A percentile compares a stretch with the other conserved stretches of the same genome.
Conservation (phyloP, 2,329 filamentous ascomycete genomes). For the Exophiala lecanii-corni region DNA sequence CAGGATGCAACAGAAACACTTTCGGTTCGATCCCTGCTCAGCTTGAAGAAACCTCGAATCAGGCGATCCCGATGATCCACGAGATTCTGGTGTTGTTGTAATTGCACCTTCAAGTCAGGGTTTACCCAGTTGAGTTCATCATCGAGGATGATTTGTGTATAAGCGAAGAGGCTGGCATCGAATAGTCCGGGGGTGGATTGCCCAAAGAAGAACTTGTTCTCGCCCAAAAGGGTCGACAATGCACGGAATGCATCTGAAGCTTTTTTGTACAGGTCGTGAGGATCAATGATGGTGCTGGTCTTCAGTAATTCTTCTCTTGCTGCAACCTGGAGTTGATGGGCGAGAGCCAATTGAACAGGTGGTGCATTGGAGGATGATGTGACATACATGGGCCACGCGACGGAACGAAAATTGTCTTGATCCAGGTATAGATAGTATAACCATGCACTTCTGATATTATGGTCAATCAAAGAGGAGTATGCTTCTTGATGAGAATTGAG, state of each 20-base stretch:
- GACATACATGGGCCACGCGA: slow-evolving; percentile 71
- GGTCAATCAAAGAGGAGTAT: slow-evolving; percentile 72
- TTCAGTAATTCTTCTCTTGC: slow-evolving; percentile 71
- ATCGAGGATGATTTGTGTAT: slow-evolving; percentile 74
- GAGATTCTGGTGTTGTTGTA: slow-evolving; percentile 58
- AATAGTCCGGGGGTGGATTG: slow-evolving; percentile 62
- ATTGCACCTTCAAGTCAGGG: slow-evolving; percentile 51
- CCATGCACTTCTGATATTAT: slow-evolving; percentile 79
- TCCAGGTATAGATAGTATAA: slow-evolving; percentile 79
- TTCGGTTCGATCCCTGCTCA: slow-evolving; percentile 3
- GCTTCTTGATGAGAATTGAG: slow-evolving; percentile 61
- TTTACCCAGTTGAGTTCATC: slow-evolving; percentile 56
- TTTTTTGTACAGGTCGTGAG: slow-evolving; percentile 54
- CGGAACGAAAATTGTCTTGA: slow-evolving; percentile 56
- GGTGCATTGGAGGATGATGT: slow-evolving; percentile 54
- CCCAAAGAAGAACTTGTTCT: slow-evolving; percentile 59
- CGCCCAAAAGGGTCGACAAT: slow-evolving; percentile 55
- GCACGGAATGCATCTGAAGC: slow-evolving; percentile 60
- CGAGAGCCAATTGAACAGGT: slow-evolving; percentile 60
- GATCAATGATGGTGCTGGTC: slow-evolving; percentile 50
- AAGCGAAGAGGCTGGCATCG: slow-evolving; percentile 85
- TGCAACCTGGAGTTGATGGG: slow-evolving; percentile 64
- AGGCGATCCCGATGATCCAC: slow-evolving; percentile 61
- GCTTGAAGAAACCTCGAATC: slow-evolving; percentile 30
- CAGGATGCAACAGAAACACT: not conserved